Percentiles rank a stretch among this genome's conserved stretches.
Evolutionary conservation across 106 monocot species (phyloP).

Genomic region (Acorus calamus): DNA sequence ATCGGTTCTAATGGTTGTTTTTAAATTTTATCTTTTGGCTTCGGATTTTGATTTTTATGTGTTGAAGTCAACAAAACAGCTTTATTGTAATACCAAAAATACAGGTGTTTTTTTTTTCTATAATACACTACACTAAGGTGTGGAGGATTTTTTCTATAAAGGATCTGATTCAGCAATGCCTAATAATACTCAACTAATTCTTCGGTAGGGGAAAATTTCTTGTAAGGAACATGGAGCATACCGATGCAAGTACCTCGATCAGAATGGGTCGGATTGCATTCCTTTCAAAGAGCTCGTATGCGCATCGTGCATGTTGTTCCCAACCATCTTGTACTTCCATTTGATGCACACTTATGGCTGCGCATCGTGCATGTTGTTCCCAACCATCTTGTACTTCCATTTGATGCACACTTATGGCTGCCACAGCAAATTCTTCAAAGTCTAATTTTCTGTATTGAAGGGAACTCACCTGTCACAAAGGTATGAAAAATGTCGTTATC

Average conservation of each 20-base stretch:
- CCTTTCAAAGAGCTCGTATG: slow-evolving; percentile 86
- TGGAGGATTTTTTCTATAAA: no score
- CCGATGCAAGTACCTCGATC: slow-evolving; percentile 98
- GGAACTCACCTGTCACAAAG: slow-evolving; percentile 60
- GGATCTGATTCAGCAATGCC: no score
- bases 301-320: slow-evolving; percentile 85
- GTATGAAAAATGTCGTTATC: neutral
- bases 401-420: slow-evolving; percentile 75
- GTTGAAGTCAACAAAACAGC: no score
- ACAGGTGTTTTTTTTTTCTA: no score
- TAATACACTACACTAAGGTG: no score
- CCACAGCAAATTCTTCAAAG: slow-evolving; percentile 92
- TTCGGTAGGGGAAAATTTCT: no score
- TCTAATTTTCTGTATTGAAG: slow-evolving; percentile 85
- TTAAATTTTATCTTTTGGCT: no score
- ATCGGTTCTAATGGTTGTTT: no score
- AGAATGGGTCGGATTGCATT: slow-evolving; percentile 79
- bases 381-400: slow-evolving; percentile 68
- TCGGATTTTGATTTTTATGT: no score
- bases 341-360: slow-evolving; percentile 70
- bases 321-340: slow-evolving; percentile 68
- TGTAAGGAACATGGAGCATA: slow-evolving; percentile 12
- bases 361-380: slow-evolving; percentile 85
- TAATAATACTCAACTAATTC: no score
- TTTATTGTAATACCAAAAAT: no score